phyloP scores from a whole-genome alignment of 139 green algal species.

The Trebouxia sp. region DNA sequence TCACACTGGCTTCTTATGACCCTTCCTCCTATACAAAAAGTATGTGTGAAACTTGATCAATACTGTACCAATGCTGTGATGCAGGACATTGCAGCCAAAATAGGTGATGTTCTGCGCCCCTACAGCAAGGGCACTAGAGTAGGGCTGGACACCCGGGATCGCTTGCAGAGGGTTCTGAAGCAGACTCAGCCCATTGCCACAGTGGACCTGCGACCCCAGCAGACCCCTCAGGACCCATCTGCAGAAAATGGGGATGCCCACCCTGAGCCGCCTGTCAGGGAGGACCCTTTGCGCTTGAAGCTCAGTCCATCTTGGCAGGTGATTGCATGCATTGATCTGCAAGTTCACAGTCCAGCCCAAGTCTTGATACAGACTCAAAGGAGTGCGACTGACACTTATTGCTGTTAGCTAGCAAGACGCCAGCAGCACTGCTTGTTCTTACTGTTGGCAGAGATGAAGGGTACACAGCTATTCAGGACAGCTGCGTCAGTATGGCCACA shows the following conservation, averaged over 20 bases:
- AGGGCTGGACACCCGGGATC: not conserved
- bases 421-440: no score
- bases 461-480: no score
- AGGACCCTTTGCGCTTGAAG: not conserved
- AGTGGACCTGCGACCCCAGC: not conserved
- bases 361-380: no score
- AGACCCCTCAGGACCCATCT: not conserved
- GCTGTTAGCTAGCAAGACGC: no score
- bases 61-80: not conserved
- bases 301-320: conserved; percentile 10
- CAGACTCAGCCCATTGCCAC: conserved; percentile 25
- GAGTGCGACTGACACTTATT: no score
- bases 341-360: no score
- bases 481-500: no score
- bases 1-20: no score
- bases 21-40: no score
- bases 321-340: not conserved
- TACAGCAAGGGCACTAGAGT: conserved; percentile 23
- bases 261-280: not conserved
- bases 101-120: conserved; percentile 5
- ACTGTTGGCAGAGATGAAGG: no score
- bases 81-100: conserved; percentile 33
- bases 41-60: not conserved
- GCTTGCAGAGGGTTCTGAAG: not conserved
- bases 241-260: not conserved